Base-by-base conservation (phyloP, 768 basidiomycete species). In the Rhizopogon vesiculosus region DNA sequence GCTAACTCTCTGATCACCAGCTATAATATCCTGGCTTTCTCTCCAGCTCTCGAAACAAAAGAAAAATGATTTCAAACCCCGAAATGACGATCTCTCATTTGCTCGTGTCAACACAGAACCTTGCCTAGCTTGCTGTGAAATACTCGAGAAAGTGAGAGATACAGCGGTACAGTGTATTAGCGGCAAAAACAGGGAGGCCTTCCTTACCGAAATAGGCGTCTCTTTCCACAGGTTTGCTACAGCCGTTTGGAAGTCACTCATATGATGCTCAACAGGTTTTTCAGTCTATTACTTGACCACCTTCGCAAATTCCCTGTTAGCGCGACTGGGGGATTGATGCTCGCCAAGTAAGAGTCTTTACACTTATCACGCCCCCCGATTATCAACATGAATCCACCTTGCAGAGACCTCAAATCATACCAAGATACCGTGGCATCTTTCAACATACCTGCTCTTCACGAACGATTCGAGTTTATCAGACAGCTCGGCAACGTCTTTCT, bases 401-500 rank as follows among this genome's bases (percentile, higher is more conserved):
- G 42, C 67, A 98, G 95, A 73, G 97, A 99, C 67, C 83, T 99
- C 62, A 97, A 95, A 61, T 85, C 89, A 19, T 99, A 99, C 65
- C 97, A 98, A 75, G 97, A 98, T 62, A 82, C 83, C 2, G 83
- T 97, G 61, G 75, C 79, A 58, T 84, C 81, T n/a, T 98, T 96
- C 73, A 78, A 80, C 31, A 85, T 97, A 42, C 84, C 91, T 10
- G 79, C 89, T 7, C 78, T 99, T 7, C 83, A 87, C 60, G 95
- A 98, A 68, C 93, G 96, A 22, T 99, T 96, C 74, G 97, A 98
- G 68, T 98, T 98, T 75, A 87, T 98, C 59, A 88, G 95, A 41
- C 95, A 98, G 70, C 84, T 99, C 5, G 97, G 96, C 61, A 96
- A 98, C 65, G 81, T 95, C 60, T 99, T 98, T 80, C 88, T 98